A percentile compares a stretch with the other conserved stretches of the same genome.
Evolutionary conservation across 2,329 filamentous ascomycete genomes (phyloP).

Genomic region (Cordyceps cicadae): DNA sequence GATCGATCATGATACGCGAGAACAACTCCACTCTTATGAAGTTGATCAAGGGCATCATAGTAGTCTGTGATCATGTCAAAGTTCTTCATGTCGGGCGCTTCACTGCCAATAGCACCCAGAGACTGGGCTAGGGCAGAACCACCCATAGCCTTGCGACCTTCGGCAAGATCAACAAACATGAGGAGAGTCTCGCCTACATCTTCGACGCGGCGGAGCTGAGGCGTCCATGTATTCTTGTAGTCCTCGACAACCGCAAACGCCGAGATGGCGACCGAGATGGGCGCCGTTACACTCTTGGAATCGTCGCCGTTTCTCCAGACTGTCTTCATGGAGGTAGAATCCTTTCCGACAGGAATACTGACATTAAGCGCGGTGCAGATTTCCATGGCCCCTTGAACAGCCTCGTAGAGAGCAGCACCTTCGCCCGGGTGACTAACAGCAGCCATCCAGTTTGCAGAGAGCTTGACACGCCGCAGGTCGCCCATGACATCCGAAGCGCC

Average conservation of each 20-base stretch:
- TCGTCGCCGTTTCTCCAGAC: constrained; percentile 73
- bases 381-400: constrained; percentile 85
- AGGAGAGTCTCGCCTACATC: constrained; percentile 84
- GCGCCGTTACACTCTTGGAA: constrained; percentile 80
- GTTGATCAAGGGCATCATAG: constrained; percentile 71
- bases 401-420: constrained; percentile 85
- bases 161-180: constrained; percentile 83
- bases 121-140: constrained; percentile 88
- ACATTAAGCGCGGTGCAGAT: constrained; percentile 85
- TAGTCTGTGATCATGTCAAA: constrained; percentile 76
- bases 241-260: constrained; percentile 81
- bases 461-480: constrained; percentile 68
- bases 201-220: constrained; percentile 71
- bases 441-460: constrained; percentile 99
- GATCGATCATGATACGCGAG: constrained; percentile 93
- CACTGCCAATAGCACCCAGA: constrained; percentile 75
- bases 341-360: constrained; percentile 93
- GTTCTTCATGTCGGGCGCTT: constrained; percentile 79
- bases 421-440: constrained; percentile 91
- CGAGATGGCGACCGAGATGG: constrained; percentile 83
- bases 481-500: constrained; percentile 66
- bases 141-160: constrained; percentile 72
- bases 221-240: constrained; percentile 86
- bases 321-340: constrained; percentile 98
- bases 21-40: constrained; percentile 55